A percentile compares a stretch with the other conserved stretches of the same genome.
phyloP scores from a whole-genome alignment of 2,329 filamentous ascomycete species.

The Sclerotinia trifoliorum region DNA sequence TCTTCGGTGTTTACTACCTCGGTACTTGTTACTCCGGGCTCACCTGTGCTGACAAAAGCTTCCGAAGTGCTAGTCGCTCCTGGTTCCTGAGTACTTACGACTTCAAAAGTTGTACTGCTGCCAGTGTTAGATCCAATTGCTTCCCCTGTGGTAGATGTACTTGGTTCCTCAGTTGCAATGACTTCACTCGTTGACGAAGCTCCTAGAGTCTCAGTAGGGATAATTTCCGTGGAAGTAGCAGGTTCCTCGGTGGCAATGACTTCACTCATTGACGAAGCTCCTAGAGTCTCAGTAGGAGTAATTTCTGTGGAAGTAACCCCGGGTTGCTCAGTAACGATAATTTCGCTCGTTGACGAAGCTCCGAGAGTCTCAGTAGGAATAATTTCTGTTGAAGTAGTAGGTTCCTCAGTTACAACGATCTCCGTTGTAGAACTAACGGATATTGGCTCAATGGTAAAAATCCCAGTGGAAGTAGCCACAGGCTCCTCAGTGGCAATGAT shows the following conservation, averaged over 20 bases:
- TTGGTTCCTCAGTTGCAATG: background rate
- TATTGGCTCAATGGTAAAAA: background rate
- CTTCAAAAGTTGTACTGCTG: background rate
- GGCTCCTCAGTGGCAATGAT: background rate
- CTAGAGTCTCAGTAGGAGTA: background rate
- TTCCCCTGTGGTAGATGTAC: background rate
- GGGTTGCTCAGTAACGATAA: background rate
- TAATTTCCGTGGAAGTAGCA: background rate
- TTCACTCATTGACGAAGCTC: background rate
- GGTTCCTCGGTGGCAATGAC: background rate
- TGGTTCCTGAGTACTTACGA: background rate
- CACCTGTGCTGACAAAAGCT: background rate
- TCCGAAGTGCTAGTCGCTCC: background rate
- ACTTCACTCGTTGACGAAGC: background rate
- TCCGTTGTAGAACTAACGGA: background rate
- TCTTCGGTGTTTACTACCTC: background rate
- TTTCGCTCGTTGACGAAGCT: background rate
- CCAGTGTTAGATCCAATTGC: background rate
- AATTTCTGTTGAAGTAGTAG: background rate
- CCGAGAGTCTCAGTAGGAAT: background rate
- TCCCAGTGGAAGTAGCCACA: background rate
- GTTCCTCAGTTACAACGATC: background rate
- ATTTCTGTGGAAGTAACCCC: background rate
- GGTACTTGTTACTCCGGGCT: background rate
- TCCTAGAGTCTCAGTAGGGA: background rate